Evolutionary conservation across 805 yeast genomes (phyloP), one percentile per base, ranked within the genome.

Genomic region (Yueomyces sp.): DNA sequence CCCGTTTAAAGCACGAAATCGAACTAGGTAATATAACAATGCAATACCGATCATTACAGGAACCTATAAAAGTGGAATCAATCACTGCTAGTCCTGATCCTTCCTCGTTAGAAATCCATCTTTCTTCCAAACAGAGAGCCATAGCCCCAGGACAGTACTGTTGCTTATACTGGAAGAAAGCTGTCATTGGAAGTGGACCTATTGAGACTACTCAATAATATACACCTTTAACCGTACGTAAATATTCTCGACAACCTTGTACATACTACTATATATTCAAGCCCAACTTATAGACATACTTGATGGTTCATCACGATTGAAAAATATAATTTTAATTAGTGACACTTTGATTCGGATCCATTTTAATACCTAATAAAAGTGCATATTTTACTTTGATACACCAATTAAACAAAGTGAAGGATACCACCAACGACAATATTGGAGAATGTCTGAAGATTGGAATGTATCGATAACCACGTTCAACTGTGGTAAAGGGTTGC

Each of bases 121-220:
- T 88, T 31, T 46, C 49, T 0, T 62, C 67, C 1, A 59, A 65
- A 31, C 74, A 74, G 33, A 64, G 86, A 41, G 96, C 95, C 0
- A 75, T 92, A 55, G 88, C 96, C 0, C 85, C 88, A 0, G 98
- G 97, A 0, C 98, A 90, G 59, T 79, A 75, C 50, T 63, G 86
- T 19, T 94, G 84, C 0, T 56, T 90, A 4, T 92, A 88, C 59
- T 63, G 72, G 37, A 74, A 72, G 2, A 79, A 78, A 40, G 63
- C 75, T 43, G 79, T 90, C 0, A 53, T 88, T 8, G 96, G 95
- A 0, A 68, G 76, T 26, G 83, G 82, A 7, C 46, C 50, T 11
- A 55, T 57, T 4, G 36, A 32, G 3, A 26, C 37, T 2, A 28
- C 40, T 5, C 36, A 33, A 41, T 36, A 29, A 34, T 3, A 5